phyloP scores from a whole-genome alignment of 768 basidiomycete genomes.

The Suillus spraguei region DNA sequence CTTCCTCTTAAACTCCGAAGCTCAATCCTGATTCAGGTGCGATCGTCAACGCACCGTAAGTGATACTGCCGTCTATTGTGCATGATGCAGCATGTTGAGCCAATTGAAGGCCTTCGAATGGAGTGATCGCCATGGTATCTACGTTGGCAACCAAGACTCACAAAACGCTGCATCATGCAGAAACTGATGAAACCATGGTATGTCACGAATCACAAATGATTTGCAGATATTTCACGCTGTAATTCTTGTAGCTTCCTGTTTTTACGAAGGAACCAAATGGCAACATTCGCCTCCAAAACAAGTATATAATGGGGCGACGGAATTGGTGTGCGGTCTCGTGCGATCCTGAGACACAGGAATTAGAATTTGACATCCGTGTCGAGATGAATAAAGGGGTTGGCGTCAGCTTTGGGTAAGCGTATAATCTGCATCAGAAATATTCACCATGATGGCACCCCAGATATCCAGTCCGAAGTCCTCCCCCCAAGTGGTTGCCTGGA shows the following conservation, averaged over 20 bases:
- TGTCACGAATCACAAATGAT: constrained; percentile 6
- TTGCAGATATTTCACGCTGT: constrained; percentile 1
- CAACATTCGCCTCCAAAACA: constrained; percentile 62
- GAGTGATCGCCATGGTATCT: constrained; percentile 80
- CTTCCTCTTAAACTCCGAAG: background rate
- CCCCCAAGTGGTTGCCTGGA: constrained; percentile 41
- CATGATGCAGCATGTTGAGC: background rate
- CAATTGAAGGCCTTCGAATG: constrained; percentile 54
- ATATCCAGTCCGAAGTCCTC: constrained; percentile 46
- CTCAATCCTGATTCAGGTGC: constrained; percentile 51
- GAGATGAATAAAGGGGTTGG: constrained; percentile 86
- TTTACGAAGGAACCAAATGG: constrained; percentile 82
- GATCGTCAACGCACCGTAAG: constrained; percentile 95
- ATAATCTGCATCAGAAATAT: constrained; percentile 5
- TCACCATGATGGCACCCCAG: constrained; percentile 28
- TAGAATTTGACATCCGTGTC: constrained; percentile 83
- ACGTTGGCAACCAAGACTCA: constrained; percentile 80
- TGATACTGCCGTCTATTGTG: constrained; percentile 15
- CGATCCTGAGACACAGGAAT: constrained; percentile 57
- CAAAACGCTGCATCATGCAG: constrained; percentile 76
- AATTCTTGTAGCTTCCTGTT: constrained; percentile 61
- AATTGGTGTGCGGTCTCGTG: constrained; percentile 83
- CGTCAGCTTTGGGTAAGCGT: constrained; percentile 72
- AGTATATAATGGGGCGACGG: constrained; percentile 82
- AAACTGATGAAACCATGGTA: constrained; percentile 91